phyloP scores from a whole-genome alignment of 73 alveolate species.

The Effrenium voratum region DNA sequence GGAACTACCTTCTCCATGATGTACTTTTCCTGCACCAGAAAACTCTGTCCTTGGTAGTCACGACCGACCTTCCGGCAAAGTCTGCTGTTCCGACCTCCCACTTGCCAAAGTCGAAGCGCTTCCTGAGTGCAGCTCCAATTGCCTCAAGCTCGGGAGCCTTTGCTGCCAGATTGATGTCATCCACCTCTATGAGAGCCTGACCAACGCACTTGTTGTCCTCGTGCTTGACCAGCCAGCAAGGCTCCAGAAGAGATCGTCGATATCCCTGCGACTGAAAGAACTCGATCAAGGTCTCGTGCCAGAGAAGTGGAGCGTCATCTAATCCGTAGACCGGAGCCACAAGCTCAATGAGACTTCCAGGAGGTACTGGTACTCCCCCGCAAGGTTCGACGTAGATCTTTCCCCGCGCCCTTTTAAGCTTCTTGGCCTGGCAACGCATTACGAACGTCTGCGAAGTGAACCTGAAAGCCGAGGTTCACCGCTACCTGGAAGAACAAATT shows the following conservation, averaged over 20 bases:
- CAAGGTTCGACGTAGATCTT: neutral
- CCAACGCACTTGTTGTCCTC: neutral
- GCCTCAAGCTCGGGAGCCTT: neutral
- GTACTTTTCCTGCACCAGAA: slow-evolving; percentile 1
- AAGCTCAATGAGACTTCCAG: neutral
- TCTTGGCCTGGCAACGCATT: neutral
- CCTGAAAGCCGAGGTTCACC: neutral
- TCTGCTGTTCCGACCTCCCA: neutral
- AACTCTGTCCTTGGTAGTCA: neutral
- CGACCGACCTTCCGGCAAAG: slow-evolving; percentile 6
- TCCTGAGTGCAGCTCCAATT: neutral
- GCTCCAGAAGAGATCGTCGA: neutral
- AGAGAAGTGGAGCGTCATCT: neutral
- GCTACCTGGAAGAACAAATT: neutral
- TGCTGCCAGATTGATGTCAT: slow-evolving; percentile 16
- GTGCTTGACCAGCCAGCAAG: slow-evolving; percentile 9
- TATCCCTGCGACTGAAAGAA: neutral
- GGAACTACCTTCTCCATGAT: neutral
- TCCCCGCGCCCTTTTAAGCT: neutral
- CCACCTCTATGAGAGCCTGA: slow-evolving; percentile 23
- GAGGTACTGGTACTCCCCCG: neutral
- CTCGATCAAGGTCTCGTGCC: neutral
- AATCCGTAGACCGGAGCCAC: slow-evolving; percentile 30
- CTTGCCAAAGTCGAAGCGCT: slow-evolving; percentile 5
- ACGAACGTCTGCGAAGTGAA: neutral